Base-by-base conservation (phyloP, 116 monocot genomes). In the Iris pallida region DNA sequence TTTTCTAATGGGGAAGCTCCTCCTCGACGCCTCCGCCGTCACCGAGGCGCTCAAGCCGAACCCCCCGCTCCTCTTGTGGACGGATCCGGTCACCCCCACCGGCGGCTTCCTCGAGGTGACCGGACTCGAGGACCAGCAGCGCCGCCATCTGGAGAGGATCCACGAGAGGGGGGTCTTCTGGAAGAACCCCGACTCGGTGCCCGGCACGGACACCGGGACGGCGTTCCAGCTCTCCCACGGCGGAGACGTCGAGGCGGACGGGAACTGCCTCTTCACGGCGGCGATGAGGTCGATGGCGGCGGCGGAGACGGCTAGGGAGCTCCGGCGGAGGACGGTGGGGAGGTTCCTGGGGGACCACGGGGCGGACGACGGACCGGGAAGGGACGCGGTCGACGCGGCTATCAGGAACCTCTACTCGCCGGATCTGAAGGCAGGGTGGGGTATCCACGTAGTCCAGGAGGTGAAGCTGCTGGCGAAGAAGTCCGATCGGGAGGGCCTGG, bases 121-220 rank as follows among this genome's bases (percentile, higher is more conserved):
- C 17, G 97, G 92, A 10, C 80, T 97, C 16, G 97, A 92, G 71
- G 81, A 85, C 1, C 97, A 90, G 73, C 97, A 97, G 80, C 73
- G 81, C 65, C 73, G 85, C 65, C 57, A 63, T 43, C 77, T 67
- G 46, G 54, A 67, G 54, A 53, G 42, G 16, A 55, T 55, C 54
- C 46, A 52, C 42, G 42, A 70, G 45, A 56, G 75, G 14, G 92
- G 97, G 0, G 85, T 97, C 16, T 73, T 82, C 65, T 92, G 92
- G 97, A 78, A 73, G 78, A 82, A 84, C 20, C 70, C 81, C 1
- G 54, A 56, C 6, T 30, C 30, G 3, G 72, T 65, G 7, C 19
- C 76, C 17, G 56, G 66, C 19, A 52, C 62, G 8, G 40, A 2
- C 0, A 14, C 59, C 5, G 20, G 42, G 42, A 42, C 49, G 15